Percentiles rank a stretch among this genome's conserved stretches.
Evolutionary conservation across 768 basidiomycete species (phyloP).

Genomic region (Psilocybe sp.): DNA sequence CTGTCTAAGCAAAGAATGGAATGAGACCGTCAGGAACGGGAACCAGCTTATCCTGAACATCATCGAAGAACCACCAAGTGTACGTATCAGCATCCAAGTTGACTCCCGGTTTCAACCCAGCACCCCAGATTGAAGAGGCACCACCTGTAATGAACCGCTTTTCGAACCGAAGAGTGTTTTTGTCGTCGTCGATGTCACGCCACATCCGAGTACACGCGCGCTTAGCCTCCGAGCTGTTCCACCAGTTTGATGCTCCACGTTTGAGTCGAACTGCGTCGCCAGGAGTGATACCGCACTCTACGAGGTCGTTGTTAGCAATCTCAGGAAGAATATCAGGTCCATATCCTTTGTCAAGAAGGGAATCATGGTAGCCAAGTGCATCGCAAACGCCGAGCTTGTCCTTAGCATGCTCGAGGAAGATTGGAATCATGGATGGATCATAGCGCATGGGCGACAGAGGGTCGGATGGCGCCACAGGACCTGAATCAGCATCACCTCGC

Average conservation of each 20-base stretch:
- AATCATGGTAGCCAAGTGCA: background rate
- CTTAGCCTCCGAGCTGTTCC: slow-evolving; percentile 11
- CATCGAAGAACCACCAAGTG: slow-evolving; percentile 10
- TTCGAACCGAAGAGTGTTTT: slow-evolving; percentile 6
- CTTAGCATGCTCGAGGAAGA: slow-evolving; percentile 9
- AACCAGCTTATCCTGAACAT: background rate
- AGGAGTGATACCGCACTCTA: slow-evolving; percentile 1
- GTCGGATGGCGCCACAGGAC: background rate
- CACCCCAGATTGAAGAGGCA: slow-evolving; percentile 5
- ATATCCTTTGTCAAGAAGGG: background rate
- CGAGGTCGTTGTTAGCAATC: background rate
- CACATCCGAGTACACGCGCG: background rate
- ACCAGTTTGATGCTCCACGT: slow-evolving; percentile 7
- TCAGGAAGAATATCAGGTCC: slow-evolving; percentile 6
- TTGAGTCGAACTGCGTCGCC: slow-evolving; percentile 11
- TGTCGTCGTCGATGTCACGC: background rate
- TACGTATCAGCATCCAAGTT: background rate
- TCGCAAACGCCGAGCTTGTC: slow-evolving; percentile 6
- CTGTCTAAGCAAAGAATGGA: background rate
- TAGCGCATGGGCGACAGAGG: slow-evolving; percentile 4
- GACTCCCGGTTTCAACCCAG: background rate
- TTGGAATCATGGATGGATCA: slow-evolving; percentile 6
- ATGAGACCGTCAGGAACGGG: background rate
- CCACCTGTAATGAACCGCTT: slow-evolving; percentile 4
- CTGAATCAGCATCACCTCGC: no score